phyloP scores from a whole-genome alignment of 1,284 basidiomycete species.

The Ceratobasidium sp. region DNA sequence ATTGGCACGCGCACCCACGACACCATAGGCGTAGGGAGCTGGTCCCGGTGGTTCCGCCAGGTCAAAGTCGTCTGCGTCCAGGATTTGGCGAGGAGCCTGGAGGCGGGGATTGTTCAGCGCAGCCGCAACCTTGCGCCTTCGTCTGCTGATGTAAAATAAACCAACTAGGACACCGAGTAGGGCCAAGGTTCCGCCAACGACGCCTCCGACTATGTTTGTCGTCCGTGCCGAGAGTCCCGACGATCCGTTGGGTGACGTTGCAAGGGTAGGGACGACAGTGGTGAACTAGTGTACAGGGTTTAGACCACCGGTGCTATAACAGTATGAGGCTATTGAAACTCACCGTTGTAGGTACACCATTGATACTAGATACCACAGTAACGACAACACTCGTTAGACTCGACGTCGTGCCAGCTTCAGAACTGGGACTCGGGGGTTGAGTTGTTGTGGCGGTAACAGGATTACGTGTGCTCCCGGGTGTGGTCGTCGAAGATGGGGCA shows the following conservation, averaged over 20 bases:
- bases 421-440: neutral
- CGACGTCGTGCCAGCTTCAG: slow-evolving; percentile 22
- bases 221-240: slow-evolving; percentile 26
- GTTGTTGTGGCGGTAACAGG: slow-evolving; percentile 4
- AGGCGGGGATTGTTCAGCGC: slow-evolving; percentile 26
- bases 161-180: slow-evolving; percentile 24
- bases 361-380: slow-evolving; percentile 21
- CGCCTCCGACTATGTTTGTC: slow-evolving; percentile 38
- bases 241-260: slow-evolving; percentile 9
- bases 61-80: slow-evolving; percentile 41
- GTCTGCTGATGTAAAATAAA: slow-evolving; percentile 37
- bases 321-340: neutral
- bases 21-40: slow-evolving; percentile 37
- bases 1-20: slow-evolving; percentile 39
- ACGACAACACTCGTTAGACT: slow-evolving; percentile 32
- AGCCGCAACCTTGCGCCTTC: slow-evolving; percentile 31
- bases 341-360: slow-evolving; percentile 25
- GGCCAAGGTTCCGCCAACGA: slow-evolving; percentile 39
- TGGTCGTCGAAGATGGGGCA: slow-evolving; percentile 5
- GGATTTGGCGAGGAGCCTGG: slow-evolving; percentile 38
- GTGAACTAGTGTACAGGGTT: slow-evolving; percentile 10
- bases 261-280: slow-evolving; percentile 38
- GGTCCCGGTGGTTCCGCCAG: slow-evolving; percentile 33
- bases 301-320: neutral
- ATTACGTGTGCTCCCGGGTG: neutral